phyloP scores from a whole-genome alignment of 345 rosid species.

The Lumnitzera racemosa region DNA sequence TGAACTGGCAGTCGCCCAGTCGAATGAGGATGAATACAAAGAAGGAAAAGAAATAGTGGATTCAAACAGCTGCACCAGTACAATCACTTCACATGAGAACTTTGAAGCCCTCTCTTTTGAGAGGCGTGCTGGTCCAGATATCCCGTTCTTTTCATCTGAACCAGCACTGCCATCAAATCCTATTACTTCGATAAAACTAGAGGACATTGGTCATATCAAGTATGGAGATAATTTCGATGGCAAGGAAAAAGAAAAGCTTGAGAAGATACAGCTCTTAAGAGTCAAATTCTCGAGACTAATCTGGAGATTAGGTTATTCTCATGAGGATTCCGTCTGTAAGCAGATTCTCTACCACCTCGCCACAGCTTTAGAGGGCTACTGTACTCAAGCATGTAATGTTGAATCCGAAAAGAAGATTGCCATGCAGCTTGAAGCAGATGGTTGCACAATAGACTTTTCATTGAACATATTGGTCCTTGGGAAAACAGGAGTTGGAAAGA shows the following conservation, averaged over 20 bases:
- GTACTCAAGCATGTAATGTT: constrained; percentile 20
- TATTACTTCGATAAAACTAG: neutral
- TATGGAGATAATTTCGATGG: constrained; percentile 14
- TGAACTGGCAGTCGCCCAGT: too few species aligned
- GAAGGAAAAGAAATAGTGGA: constrained; percentile 23
- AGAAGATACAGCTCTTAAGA: constrained; percentile 37
- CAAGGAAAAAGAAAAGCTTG: constrained; percentile 39
- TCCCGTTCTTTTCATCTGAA: constrained; percentile 10
- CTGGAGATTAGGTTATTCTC: constrained; percentile 29
- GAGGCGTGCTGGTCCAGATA: constrained; percentile 11
- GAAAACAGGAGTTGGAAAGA: constrained; percentile 85
- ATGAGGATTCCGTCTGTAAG: constrained; percentile 36
- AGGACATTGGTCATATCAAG: constrained; percentile 1
- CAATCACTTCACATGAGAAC: constrained; percentile 11
- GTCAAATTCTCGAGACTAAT: constrained; percentile 55
- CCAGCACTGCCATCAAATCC: constrained; percentile 8
- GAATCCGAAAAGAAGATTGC: constrained; percentile 28
- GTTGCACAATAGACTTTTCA: constrained; percentile 36
- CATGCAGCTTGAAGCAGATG: constrained; percentile 32
- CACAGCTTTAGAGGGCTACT: constrained; percentile 18
- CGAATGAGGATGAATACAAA: too few species aligned
- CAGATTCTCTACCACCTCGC: constrained; percentile 30
- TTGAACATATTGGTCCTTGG: constrained; percentile 65
- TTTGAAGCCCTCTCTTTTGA: constrained; percentile 12
- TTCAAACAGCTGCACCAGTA: constrained; percentile 11